These are phyloP conservation scores for Metschnikowia lunata DNA, from an alignment of 805 yeast species.

Conservation along the genomic window DNA sequence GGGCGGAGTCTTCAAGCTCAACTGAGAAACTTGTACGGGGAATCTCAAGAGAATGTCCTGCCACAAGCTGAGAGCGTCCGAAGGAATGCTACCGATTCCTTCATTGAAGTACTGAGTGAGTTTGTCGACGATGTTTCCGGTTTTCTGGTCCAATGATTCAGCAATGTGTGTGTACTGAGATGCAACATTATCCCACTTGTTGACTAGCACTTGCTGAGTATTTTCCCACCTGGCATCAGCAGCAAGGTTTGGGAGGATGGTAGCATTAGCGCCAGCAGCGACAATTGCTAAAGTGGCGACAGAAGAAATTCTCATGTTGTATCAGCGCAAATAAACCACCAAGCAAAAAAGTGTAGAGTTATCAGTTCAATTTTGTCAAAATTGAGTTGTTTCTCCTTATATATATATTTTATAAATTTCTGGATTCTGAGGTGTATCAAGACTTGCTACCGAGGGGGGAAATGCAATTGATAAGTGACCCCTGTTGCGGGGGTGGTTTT, in stretches of 20 bases:
- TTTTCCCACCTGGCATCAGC: conserved; percentile 5
- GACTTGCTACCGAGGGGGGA: neutral
- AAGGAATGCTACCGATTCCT: conserved; percentile 46
- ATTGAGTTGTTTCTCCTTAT: neutral
- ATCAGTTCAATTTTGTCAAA: too few species aligned
- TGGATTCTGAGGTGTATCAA: neutral
- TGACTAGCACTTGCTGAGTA: conserved; percentile 12
- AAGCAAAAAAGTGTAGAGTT: too few species aligned
- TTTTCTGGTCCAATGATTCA: conserved; percentile 13
- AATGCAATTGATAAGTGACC: neutral
- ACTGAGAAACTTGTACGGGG: conserved; percentile 52
- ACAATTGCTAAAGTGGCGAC: conserved; percentile 11
- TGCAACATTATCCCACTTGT: conserved; percentile 10
- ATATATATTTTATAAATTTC: too few species aligned
- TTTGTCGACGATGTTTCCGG: conserved; percentile 34
- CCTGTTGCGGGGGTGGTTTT: neutral
- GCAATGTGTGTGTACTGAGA: conserved; percentile 13
- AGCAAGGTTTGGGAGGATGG: conserved; percentile 12
- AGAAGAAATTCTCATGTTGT: conserved; percentile 10
- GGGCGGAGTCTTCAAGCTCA: conserved; percentile 51
- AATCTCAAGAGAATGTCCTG: conserved; percentile 56
- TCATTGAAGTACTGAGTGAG: conserved; percentile 51
- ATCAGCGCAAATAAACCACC: too few species aligned
- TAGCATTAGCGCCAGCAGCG: conserved; percentile 14
- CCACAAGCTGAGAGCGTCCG: conserved; percentile 53